Conservation (phyloP, 2,329 filamentous ascomycete species). For the Ceratocystis huliohia region DNA sequence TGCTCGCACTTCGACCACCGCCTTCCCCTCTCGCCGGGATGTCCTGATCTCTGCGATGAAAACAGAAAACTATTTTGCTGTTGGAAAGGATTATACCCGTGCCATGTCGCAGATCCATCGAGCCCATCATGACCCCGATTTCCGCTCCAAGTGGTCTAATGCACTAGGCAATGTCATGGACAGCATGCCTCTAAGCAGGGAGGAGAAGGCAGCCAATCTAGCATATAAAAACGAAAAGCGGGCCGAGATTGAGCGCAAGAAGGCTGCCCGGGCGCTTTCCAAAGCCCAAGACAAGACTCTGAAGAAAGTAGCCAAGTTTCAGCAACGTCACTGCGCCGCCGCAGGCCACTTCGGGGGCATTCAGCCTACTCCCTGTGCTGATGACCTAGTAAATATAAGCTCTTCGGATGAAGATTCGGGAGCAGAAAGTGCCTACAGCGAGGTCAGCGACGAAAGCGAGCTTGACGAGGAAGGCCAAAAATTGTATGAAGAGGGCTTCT, state of each 20-base stretch:
- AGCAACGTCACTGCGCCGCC: neutral
- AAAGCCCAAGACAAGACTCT: neutral
- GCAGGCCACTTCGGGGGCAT: neutral
- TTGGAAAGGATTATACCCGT: neutral
- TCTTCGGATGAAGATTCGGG: neutral
- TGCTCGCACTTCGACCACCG: neutral
- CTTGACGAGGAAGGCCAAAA: neutral
- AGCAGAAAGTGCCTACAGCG: neutral
- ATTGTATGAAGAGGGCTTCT: slow-evolving; percentile 6
- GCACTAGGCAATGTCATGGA: slow-evolving; percentile 7
- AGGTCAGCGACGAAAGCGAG: slow-evolving; percentile 6
- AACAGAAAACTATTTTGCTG: slow-evolving; percentile 2
- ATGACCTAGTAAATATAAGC: neutral
- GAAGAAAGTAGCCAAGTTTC: neutral
- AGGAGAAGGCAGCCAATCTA: neutral
- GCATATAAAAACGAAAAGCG: neutral
- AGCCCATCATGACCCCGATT: slow-evolving; percentile 3
- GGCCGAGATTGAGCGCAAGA: neutral
- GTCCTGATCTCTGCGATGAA: neutral
- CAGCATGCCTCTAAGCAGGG: slow-evolving; percentile 1
- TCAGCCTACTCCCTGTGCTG: neutral
- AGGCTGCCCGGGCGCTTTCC: neutral
- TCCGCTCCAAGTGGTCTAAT: slow-evolving; percentile 1
- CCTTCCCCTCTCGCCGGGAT: neutral
- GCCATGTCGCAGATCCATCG: slow-evolving; percentile 1